A percentile compares a stretch with the other conserved stretches of the same genome.
Conservation (phyloP, 345 rosid genomes). For the Excoecaria cochinchinensis region DNA sequence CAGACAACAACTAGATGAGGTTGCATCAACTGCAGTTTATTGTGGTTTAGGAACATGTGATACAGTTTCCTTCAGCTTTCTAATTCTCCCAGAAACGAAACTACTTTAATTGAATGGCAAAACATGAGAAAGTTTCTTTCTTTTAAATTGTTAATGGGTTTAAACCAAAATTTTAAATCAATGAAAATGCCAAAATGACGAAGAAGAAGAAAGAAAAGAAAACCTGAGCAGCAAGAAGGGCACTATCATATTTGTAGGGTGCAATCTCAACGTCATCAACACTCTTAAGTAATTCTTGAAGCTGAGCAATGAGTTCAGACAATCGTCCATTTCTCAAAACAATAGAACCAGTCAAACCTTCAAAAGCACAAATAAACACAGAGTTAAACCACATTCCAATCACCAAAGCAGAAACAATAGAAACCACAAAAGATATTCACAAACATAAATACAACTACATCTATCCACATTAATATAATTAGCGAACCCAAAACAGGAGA, state of each 20-base stretch:
- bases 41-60: neutral
- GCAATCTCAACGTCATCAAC: constrained; percentile 57
- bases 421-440: neutral
- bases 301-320: constrained; percentile 77
- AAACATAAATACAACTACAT: neutral
- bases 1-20: too few species aligned
- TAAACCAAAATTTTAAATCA: neutral
- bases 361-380: constrained; percentile 13
- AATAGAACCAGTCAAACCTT: constrained; percentile 77
- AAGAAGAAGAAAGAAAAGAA: neutral
- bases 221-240: constrained; percentile 81
- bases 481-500: neutral
- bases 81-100: neutral
- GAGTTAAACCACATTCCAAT: neutral
- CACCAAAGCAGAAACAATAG: neutral
- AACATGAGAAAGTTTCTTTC: too few species aligned
- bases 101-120: neutral
- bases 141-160: too few species aligned
- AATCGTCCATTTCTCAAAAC: constrained; percentile 66
- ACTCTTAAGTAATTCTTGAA: constrained; percentile 73
- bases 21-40: neutral
- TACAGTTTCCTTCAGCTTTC: neutral
- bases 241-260: constrained; percentile 57
- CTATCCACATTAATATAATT: neutral
- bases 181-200: neutral